A percentile compares a stretch with the other conserved stretches of the same genome.
Evolutionary conservation across 2,329 filamentous ascomycete genomes (phyloP).

Genomic region (Lachnellula arida): DNA sequence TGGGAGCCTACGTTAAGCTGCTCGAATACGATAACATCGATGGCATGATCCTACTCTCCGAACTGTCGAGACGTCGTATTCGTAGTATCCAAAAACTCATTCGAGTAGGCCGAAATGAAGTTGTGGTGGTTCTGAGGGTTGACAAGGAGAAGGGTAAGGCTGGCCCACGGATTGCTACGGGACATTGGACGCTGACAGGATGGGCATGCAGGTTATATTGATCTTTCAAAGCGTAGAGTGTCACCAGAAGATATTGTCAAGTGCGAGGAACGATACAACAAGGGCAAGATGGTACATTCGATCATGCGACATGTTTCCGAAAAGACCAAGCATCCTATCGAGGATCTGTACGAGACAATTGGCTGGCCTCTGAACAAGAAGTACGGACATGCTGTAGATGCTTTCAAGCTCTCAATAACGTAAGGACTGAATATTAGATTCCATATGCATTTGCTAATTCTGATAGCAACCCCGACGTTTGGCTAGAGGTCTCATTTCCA

Average conservation of each 20-base stretch:
- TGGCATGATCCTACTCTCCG: slow-evolving; percentile 98
- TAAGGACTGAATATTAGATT: slow-evolving; percentile 39
- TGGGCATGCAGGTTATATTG: slow-evolving; percentile 72
- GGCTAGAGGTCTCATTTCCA: slow-evolving; percentile 88
- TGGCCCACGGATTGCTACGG: slow-evolving; percentile 6
- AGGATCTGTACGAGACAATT: slow-evolving; percentile 89
- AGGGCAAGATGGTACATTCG: slow-evolving; percentile 98
- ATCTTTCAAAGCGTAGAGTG: slow-evolving; percentile 96
- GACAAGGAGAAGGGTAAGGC: slow-evolving; percentile 92
- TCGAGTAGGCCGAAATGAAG: slow-evolving; percentile 94
- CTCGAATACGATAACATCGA: slow-evolving; percentile 99
- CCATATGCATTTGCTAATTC: slow-evolving; percentile 13
- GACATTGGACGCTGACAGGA: slow-evolving; percentile 6
- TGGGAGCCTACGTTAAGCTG: slow-evolving; percentile 99
- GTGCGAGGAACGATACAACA: slow-evolving; percentile 99
- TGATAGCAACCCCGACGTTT: slow-evolving; percentile 85
- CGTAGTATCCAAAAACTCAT: slow-evolving; percentile 99
- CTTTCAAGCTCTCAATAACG: slow-evolving; percentile 99
- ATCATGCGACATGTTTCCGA: slow-evolving; percentile 99
- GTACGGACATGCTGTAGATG: slow-evolving; percentile 93
- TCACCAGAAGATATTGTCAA: slow-evolving; percentile 97
- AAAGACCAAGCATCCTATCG: slow-evolving; percentile 92
- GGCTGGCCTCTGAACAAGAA: slow-evolving; percentile 97
- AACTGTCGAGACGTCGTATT: slow-evolving; percentile 96
- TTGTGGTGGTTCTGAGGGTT: slow-evolving; percentile 95